Conservation (phyloP, 441 rosid genomes). For the Mallotus repandus region DNA sequence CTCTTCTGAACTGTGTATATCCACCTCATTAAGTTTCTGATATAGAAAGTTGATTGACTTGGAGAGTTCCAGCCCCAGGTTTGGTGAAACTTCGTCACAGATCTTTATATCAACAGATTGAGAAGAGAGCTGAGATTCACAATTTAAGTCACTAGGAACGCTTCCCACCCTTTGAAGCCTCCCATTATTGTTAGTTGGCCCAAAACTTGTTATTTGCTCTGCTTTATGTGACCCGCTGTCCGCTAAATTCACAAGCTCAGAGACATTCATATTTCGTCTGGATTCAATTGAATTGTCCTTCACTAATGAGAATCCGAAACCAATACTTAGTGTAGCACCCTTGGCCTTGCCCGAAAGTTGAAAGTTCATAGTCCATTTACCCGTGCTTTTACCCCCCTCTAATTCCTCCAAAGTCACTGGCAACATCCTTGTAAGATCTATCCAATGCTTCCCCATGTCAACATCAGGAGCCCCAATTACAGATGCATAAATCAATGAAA, state of each 20-base stretch:
- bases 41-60: constrained; percentile 51
- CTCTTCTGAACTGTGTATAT: constrained; percentile 33
- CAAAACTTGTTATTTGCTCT: constrained; percentile 22
- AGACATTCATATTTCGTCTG: constrained; percentile 28
- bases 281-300: constrained; percentile 34
- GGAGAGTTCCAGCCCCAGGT: constrained; percentile 54
- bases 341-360: constrained; percentile 61
- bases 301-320: constrained; percentile 59
- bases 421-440: constrained; percentile 76
- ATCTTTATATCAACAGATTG: constrained; percentile 45
- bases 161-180: constrained; percentile 46
- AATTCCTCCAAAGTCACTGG: constrained; percentile 62
- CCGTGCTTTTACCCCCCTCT: constrained; percentile 50
- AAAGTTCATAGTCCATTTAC: constrained; percentile 75
- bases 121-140: constrained; percentile 29
- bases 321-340: constrained; percentile 70
- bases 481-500: constrained; percentile 52
- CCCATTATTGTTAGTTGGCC: constrained; percentile 23
- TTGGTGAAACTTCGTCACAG: constrained; percentile 46
- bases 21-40: constrained; percentile 59
- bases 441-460: constrained; percentile 66
- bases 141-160: constrained; percentile 42
- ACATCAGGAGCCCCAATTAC: constrained; percentile 44
- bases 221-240: constrained; percentile 19
- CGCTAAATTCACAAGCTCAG: constrained; percentile 29